A percentile compares a stretch with the other conserved stretches of the same genome.
Evolutionary conservation across 768 basidiomycete species (phyloP).

Genomic region (Suillus americanus): DNA sequence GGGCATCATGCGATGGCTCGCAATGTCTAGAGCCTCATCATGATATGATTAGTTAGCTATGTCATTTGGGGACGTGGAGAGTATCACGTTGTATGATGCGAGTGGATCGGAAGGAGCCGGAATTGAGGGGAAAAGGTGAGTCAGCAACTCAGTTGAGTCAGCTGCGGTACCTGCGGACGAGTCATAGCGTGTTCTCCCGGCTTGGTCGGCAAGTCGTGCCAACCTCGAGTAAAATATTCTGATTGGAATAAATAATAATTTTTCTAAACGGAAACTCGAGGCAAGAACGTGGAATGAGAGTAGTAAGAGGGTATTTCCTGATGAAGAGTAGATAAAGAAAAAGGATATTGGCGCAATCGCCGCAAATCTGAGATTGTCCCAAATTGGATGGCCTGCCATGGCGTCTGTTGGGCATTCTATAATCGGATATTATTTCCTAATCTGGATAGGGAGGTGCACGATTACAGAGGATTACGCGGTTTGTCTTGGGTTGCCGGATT

Average conservation of each 20-base stretch:
- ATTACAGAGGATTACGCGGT: constrained; percentile 31
- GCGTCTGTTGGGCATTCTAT: background rate
- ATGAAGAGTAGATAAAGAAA: constrained; percentile 2
- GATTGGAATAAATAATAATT: background rate
- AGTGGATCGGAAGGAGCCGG: constrained; percentile 10
- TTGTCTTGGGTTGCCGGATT: constrained; percentile 23
- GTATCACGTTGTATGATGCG: no score
- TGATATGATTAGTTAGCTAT: background rate
- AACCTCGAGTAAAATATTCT: constrained; percentile 2
- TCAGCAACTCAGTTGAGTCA: constrained; percentile 21
- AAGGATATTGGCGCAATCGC: constrained; percentile 8
- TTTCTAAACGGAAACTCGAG: constrained; percentile 25
- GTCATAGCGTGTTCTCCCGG: constrained; percentile 4
- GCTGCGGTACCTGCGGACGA: constrained; percentile 8
- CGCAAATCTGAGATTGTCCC: constrained; percentile 33
- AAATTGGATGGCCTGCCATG: background rate
- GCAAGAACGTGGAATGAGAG: constrained; percentile 27
- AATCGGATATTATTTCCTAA: constrained; percentile 12
- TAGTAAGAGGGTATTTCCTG: constrained; percentile 2
- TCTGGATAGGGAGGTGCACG: constrained; percentile 15
- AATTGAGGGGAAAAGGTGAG: constrained; percentile 7
- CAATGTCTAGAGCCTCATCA: no score
- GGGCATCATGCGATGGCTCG: background rate
- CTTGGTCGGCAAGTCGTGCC: constrained; percentile 3
- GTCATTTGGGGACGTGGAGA: background rate